A percentile compares a stretch with the other conserved stretches of the same genome.
phyloP scores from a whole-genome alignment of 768 basidiomycete genomes.

The Nidula microcarpa region DNA sequence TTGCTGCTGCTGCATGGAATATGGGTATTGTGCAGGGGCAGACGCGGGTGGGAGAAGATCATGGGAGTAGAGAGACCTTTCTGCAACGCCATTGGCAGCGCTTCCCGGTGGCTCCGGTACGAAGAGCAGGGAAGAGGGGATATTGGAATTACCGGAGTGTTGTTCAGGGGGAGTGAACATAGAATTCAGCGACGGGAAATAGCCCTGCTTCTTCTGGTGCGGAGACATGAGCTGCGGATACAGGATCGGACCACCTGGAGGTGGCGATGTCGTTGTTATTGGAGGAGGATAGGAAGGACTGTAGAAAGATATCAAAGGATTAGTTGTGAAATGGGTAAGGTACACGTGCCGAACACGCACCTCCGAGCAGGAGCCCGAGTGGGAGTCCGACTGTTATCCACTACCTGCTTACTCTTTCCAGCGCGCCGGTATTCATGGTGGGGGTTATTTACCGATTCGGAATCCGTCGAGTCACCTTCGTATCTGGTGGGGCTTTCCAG shows the following conservation, averaged over 20 bases:
- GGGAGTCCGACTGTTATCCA: conserved; percentile 4
- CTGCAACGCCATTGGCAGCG: too few species aligned
- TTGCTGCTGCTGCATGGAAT: not conserved
- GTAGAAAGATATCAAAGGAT: not conserved
- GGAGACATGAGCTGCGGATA: conserved; percentile 77
- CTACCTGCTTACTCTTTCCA: conserved; percentile 11
- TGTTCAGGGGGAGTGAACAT: conserved; percentile 47
- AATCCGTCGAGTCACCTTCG: conserved; percentile 46
- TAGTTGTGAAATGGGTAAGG: not conserved
- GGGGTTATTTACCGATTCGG: conserved; percentile 28
- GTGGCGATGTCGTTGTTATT: conserved; percentile 69
- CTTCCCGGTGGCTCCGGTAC: too few species aligned
- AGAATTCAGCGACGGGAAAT: conserved; percentile 71
- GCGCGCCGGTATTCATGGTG: conserved; percentile 19
- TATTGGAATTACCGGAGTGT: conserved; percentile 10
- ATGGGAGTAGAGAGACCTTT: too few species aligned
- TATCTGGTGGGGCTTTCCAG: conserved; percentile 60
- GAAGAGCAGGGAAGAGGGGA: too few species aligned
- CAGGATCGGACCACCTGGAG: conserved; percentile 46
- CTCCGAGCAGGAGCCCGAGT: conserved; percentile 23
- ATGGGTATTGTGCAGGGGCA: not conserved
- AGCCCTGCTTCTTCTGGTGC: conserved; percentile 77
- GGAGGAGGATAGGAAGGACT: conserved; percentile 46
- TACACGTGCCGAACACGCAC: conserved; percentile 20
- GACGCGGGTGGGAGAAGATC: not conserved